These are phyloP conservation scores for Escovopsis sp. DNA, from an alignment of 2,329 filamentous ascomycete species.

Conservation along the genomic window DNA sequence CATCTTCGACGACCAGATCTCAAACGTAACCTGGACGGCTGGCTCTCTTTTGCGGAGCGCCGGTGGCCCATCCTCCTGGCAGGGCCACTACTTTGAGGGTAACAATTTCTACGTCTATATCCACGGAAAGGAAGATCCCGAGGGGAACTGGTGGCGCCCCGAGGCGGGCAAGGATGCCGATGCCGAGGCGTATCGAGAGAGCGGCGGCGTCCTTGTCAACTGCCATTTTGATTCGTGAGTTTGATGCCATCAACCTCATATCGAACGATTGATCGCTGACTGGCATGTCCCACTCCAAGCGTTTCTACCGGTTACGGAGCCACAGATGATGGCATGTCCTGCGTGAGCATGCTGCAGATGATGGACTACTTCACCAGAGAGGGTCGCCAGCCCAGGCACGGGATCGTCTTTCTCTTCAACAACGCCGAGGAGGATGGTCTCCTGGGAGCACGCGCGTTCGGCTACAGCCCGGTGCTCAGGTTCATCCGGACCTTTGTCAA, in stretches of 20 bases:
- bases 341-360: constrained; percentile 73
- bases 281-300: constrained; percentile 24
- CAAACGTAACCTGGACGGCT: constrained; percentile 58
- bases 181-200: constrained; percentile 28
- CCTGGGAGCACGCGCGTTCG: constrained; percentile 74
- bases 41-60: constrained; percentile 7
- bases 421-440: constrained; percentile 92
- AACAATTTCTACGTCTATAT: constrained; percentile 90
- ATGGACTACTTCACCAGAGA: constrained; percentile 70
- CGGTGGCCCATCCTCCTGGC: constrained; percentile 12
- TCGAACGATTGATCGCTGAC: neutral
- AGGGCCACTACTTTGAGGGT: constrained; percentile 72
- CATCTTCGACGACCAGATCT: constrained; percentile 63
- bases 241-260: no score
- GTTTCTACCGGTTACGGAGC: constrained; percentile 87
- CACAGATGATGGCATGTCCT: constrained; percentile 85
- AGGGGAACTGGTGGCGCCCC: constrained; percentile 57
- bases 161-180: constrained; percentile 22
- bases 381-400: constrained; percentile 59
- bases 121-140: constrained; percentile 60
- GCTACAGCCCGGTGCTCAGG: constrained; percentile 64
- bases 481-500: constrained; percentile 85
- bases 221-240: constrained; percentile 72
- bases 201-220: constrained; percentile 78
- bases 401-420: constrained; percentile 76